Evolutionary conservation across 1,284 basidiomycete genomes (phyloP), one percentile per base, ranked within the genome.

Genomic region (Termitomyces sp.): DNA sequence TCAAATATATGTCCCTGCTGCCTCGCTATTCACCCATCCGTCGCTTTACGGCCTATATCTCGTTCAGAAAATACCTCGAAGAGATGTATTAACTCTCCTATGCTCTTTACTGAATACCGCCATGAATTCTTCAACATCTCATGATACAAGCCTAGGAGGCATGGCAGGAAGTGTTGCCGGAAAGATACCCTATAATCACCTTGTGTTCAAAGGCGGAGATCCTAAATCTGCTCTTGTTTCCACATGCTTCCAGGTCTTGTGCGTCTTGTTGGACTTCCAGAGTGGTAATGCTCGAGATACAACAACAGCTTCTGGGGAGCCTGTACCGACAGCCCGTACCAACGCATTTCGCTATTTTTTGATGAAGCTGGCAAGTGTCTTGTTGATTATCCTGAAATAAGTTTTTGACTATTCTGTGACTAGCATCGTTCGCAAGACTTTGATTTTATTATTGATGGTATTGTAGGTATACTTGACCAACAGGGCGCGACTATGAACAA

Each of bases 321-420:
- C 70, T 3, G 70, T 73, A 0, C 88, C 88, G 0, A 83, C 83
- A 1, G 69, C 79, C 17, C 83, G 85, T 60, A 88, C 90, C 13
- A 97, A 98, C 68, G 83, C 91, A 9, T 97, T 96, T 69, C 79
- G 90, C 52, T 93, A 91, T 70, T 96, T 94, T 68, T 69, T 96
- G 48, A 88, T 91, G 54, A 96, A 95, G 69, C 71, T 97, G 64
- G 90, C 86, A 61, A 65, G 84, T 73, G 21, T 31, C 48, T 13
- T 49, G 30, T 58, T 55, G 56, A 17, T 38, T 26, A 24, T 21
- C 15, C 10, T 6, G n/a, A 8, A 6, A 38, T 1, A 38, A 8
- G 6, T 17, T 7, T 48, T 6, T 38, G 3, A 38, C 13, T 8
- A 3, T 28, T 38, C 57, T 46, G 61, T 30, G 59, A 61, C 5